Evolutionary conservation across 139 green algal genomes (phyloP).

Genomic region (Chlamydomonas urium): DNA sequence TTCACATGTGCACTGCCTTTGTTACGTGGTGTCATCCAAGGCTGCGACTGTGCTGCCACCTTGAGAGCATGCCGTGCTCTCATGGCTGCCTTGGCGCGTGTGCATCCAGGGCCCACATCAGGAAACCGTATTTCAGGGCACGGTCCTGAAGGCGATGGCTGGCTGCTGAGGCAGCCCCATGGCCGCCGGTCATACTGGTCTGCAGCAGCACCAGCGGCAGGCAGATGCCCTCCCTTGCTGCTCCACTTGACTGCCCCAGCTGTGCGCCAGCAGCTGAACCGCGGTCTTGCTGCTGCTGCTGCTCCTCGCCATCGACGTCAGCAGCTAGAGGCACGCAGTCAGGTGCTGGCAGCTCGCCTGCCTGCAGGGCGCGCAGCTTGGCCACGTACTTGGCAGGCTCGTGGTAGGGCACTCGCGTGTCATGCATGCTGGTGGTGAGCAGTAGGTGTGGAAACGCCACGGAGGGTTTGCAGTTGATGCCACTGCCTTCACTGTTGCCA

Average conservation of each 20-base stretch:
- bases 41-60: no score
- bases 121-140: slow-evolving; percentile 2
- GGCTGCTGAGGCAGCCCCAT: slow-evolving; percentile 1
- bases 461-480: background rate
- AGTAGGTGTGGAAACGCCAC: slow-evolving; percentile 26
- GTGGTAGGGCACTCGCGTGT: slow-evolving; percentile 34
- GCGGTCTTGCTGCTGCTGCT: no score
- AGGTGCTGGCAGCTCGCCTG: background rate
- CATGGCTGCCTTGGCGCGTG: background rate
- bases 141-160: slow-evolving; percentile 3
- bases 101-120: slow-evolving; percentile 1
- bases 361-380: slow-evolving; percentile 12
- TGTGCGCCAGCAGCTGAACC: background rate
- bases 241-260: no score
- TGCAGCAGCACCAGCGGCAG: background rate
- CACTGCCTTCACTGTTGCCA: no score
- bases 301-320: background rate
- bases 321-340: background rate
- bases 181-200: background rate
- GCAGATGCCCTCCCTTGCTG: no score
- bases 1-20: no score
- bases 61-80: no score
- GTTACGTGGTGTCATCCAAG: no score
- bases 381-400: slow-evolving; percentile 40
- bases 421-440: slow-evolving; percentile 35